Base-by-base conservation (phyloP, 2,329 filamentous ascomycete genomes). In the Cladophialophora bantiana region DNA sequence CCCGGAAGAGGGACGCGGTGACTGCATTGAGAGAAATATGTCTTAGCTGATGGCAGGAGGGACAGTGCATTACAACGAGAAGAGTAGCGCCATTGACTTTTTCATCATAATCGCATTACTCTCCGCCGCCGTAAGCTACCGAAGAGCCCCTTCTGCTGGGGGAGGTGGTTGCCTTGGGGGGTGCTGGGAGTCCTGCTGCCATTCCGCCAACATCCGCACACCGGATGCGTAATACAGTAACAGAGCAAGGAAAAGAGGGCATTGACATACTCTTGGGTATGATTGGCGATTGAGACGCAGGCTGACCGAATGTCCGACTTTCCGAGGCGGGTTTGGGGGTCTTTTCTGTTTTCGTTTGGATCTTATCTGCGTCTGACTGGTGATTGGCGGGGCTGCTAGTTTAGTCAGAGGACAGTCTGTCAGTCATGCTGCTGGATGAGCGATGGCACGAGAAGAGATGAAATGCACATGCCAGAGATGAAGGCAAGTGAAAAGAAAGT, bases 181-280 rank as follows among this genome's bases (percentile, higher is more conserved):
- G 13, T 20, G 34, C 13, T 55, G 53, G 53, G 31, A 34, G 52
- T 54, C 54, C 53, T 36, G 60, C 53, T 53, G 57, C 58, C 53
- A 64, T 70, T 71, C 64, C 63, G 59, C 69, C 64, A 66, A 56
- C 67, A 62, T 67, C 48, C 60, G 65, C 26, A n/a, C n/a, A 12
- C 40, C 50, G 20, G 35, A 59, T 65, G 63, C 56, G 50, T 55
- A 62, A 62, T 53, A 61, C 48, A 36, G 20, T 50, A 13, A 26
- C 45, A 31, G 20, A 10, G 5, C n/a, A 34, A 31, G 38, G 34
- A 62, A 35, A 50, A 48, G 15, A 48, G 26, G 36, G 36, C 18
- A 62, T 45, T 65, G 45, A 62, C 60, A 48, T 62, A 62, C 59
- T 62, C 20, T 38, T 62, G 7, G 20, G 15, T 34, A n/a, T 38